A percentile compares a stretch with the other conserved stretches of the same genome.
phyloP scores from a whole-genome alignment of 225 moss, liverwort and hornwort species.

The Marchantia paleacea region DNA sequence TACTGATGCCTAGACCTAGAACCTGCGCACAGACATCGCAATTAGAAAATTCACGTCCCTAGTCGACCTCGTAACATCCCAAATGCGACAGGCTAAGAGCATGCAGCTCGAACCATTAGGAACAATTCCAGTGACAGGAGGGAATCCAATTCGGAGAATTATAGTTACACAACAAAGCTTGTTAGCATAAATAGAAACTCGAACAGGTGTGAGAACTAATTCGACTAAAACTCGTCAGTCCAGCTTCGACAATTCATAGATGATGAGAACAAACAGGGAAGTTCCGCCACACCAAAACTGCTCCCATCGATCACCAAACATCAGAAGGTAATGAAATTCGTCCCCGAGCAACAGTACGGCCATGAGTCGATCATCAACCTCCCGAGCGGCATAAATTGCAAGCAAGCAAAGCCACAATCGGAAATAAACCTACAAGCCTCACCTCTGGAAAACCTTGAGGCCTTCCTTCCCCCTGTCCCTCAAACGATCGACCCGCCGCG shows the following conservation, averaged over 20 bases:
- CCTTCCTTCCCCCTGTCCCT: background rate
- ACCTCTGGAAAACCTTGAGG: background rate
- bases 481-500: slow-evolving; percentile 10
- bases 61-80: background rate
- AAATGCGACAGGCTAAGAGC: background rate
- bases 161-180: background rate
- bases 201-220: background rate
- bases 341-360: background rate
- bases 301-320: background rate
- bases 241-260: too few species aligned
- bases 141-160: background rate
- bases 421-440: background rate
- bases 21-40: background rate
- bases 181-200: background rate
- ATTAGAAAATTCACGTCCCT: background rate
- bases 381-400: background rate
- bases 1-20: background rate
- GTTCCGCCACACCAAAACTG: background rate
- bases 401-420: background rate
- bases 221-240: background rate
- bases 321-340: background rate
- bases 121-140: background rate
- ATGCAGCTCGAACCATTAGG: background rate
- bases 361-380: background rate
- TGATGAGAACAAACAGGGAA: background rate